phyloP scores from a whole-genome alignment of 495 filamentous ascomycete species.

The Lichina pygmaea region DNA sequence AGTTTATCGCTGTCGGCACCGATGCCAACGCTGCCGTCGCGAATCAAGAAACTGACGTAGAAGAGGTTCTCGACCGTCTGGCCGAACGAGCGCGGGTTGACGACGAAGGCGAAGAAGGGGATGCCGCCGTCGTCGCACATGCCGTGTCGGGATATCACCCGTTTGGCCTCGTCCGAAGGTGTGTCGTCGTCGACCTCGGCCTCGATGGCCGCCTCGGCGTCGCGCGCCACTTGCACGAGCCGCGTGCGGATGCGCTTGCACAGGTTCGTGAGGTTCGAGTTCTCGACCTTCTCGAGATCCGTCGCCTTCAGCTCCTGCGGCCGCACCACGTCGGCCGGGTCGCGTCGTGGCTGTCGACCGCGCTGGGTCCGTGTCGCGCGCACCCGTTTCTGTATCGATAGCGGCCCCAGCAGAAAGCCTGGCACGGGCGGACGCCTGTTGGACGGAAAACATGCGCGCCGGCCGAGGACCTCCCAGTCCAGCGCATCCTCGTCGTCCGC shows the following conservation, averaged over 20 bases:
- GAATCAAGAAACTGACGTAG: conserved; percentile 81
- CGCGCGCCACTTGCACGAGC: conserved; percentile 14
- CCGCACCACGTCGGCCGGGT: conserved; percentile 31
- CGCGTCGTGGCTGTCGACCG: conserved; percentile 30
- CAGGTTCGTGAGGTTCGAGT: conserved; percentile 43
- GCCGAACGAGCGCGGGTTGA: conserved; percentile 75
- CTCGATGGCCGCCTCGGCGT: conserved; percentile 17
- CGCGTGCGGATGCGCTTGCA: conserved; percentile 31
- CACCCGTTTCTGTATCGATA: conserved; percentile 65
- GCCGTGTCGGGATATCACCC: conserved; percentile 24
- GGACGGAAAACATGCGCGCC: conserved; percentile 39
- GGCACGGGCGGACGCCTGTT: conserved; percentile 51
- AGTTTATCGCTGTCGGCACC: conserved; percentile 32
- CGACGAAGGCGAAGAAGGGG: conserved; percentile 52
- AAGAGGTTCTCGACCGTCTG: conserved; percentile 96
- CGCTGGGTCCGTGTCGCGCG: conserved; percentile 39
- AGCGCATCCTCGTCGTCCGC: conserved; percentile 48
- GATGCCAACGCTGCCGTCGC: conserved; percentile 52
- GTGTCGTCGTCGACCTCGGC: conserved; percentile 12
- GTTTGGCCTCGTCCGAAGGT: conserved; percentile 11
- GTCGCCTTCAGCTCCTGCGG: conserved; percentile 46
- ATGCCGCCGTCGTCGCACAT: conserved; percentile 37
- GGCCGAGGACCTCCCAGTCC: conserved; percentile 72
- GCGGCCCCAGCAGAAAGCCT: conserved; percentile 67
- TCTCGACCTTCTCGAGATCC: conserved; percentile 46